Evolutionary conservation across 495 filamentous ascomycete genomes (phyloP), one percentile per base, ranked within the genome.

Genomic region (Monascus purpureus): DNA sequence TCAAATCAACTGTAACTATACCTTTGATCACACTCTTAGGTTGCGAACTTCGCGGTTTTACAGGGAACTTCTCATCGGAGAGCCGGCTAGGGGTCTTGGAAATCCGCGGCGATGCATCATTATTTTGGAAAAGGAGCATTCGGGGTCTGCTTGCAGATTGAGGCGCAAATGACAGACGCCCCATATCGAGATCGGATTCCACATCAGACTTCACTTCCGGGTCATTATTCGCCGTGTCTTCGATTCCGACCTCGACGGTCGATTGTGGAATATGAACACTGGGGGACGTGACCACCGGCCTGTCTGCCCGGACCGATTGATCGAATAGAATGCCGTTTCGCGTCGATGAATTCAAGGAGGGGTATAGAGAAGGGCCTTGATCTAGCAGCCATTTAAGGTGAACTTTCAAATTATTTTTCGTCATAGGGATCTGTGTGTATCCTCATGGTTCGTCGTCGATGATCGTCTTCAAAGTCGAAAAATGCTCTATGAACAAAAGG

Each of bases 361-460:
- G 49, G 35, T 54, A 51, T 9, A 50, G 41, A 17, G 56, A 53
- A 25, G 49, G 45, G 32, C 56, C 56, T 54, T 53, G 57, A 17
- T 52, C 46, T 33, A 69, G 37, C 26, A 70, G 59, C 65, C 66
- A 69, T 55, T 57, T 54, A 25, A 70, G 53, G 43, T 70, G 63
- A 38, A 43, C 32, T 15, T 47, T 42, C 27, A 70, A 42, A 43
- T 70, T 70, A 46, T 63, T 55, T 43, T 50, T 67, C 49, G 66
- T 69, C 66, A 70, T 70, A 55, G 53, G 46, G 59, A 31, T 43
- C 44, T 53, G 14, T 37, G 39, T 24, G 33, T n/a, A 18, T 43
- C 35, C 34, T 46, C 58, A 62, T 62, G 41, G 37, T 45, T 41
- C 29, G 41, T 28, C 26, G 28, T 28, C 20, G 34, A 35, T 15